Evolutionary conservation across 768 basidiomycete genomes (phyloP).

Genomic region (Agrocybe praecox): DNA sequence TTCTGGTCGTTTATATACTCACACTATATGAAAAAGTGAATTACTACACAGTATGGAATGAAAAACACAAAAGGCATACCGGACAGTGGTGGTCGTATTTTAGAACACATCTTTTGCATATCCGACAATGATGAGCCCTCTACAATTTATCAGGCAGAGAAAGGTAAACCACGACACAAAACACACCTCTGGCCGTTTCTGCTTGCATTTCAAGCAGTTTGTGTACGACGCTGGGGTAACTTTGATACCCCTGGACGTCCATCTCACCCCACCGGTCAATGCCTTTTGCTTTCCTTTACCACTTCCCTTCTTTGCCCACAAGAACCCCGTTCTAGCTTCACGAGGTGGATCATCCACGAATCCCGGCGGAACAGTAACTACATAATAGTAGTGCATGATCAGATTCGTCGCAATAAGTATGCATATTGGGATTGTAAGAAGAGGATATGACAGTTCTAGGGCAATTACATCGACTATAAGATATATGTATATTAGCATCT

Average conservation of each 20-base stretch:
- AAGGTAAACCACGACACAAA: neutral
- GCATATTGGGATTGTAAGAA: constrained; percentile 68
- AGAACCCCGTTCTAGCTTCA: constrained; percentile 37
- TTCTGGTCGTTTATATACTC: constrained; percentile 2
- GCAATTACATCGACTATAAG: constrained; percentile 80
- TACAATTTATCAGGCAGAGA: constrained; percentile 30
- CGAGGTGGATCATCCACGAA: constrained; percentile 64
- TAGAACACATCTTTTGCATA: constrained; percentile 88
- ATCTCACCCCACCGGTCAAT: constrained; percentile 47
- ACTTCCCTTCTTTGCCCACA: constrained; percentile 57
- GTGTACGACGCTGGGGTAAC: constrained; percentile 58
- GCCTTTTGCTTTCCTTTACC: constrained; percentile 27
- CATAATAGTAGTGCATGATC: constrained; percentile 83
- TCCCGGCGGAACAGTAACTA: constrained; percentile 79
- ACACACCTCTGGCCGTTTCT: constrained; percentile 78
- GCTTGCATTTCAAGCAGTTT: constrained; percentile 70
- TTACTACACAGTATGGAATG: constrained; percentile 4
- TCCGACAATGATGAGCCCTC: constrained; percentile 92
- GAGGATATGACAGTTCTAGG: constrained; percentile 60
- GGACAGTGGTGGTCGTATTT: constrained; percentile 94
- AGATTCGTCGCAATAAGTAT: constrained; percentile 78
- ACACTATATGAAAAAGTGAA: constrained; percentile 25
- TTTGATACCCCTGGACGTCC: constrained; percentile 46
- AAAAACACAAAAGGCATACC: constrained; percentile 47
- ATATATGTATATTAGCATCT: constrained; percentile 7